Conservation (phyloP, 202 grass and related monocot genomes). For the Carex sylvatica region DNA sequence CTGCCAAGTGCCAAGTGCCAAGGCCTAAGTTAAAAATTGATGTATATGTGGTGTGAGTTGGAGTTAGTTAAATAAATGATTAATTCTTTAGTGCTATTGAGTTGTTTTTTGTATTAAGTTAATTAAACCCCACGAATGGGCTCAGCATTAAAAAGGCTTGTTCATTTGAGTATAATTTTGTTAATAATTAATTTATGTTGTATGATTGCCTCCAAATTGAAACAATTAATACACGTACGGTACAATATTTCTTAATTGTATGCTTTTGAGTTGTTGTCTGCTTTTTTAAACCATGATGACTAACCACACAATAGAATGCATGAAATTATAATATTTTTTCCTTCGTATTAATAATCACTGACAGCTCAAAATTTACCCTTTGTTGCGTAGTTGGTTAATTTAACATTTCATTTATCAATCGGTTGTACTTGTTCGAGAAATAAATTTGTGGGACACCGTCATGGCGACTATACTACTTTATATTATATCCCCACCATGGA, state of each 20-base stretch:
- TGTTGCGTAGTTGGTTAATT: neutral
- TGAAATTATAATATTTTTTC: neutral
- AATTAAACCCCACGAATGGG: constrained; percentile 23
- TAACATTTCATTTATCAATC: neutral
- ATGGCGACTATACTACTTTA: constrained; percentile 10
- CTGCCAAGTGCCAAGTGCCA: neutral
- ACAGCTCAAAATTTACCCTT: neutral
- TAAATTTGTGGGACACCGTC: neutral
- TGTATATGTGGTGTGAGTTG: constrained; percentile 23
- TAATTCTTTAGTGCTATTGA: constrained; percentile 11
- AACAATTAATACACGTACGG: constrained; percentile 1
- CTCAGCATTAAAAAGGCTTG: constrained; percentile 1
- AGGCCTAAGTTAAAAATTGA: neutral
- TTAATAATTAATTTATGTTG: neutral
- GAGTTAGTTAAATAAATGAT: constrained; percentile 28
- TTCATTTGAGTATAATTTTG: neutral
- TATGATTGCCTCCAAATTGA: constrained; percentile 12
- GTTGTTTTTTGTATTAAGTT: constrained; percentile 2
- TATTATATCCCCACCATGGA: neutral
- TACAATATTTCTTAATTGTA: neutral
- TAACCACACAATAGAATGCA: neutral
- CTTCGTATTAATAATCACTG: constrained; percentile 1
- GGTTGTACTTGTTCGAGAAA: constrained; percentile 5
- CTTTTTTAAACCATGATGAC: constrained; percentile 3
- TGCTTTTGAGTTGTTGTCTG: constrained; percentile 23